These are phyloP conservation scores for Vigna unguiculata DNA, from an alignment of 306 rosid species.

Conservation along the genomic window DNA sequence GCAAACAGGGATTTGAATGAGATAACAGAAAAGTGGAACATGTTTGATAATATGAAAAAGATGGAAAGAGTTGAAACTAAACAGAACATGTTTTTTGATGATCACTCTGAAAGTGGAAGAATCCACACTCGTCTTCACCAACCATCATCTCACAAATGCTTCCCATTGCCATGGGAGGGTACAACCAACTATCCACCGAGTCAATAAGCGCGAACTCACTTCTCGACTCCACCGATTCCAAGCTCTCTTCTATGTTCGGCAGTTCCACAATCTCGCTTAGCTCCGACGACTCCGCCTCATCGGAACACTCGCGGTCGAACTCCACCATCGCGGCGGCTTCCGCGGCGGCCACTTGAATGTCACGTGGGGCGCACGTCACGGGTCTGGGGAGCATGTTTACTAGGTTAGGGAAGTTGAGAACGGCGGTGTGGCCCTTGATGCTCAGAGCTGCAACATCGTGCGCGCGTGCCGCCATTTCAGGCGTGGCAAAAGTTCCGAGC, in stretches of 20 bases:
- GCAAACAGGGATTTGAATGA: too few species aligned
- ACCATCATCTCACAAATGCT: constrained; percentile 40
- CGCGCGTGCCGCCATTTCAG: constrained; percentile 92
- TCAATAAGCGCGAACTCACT: constrained; percentile 41
- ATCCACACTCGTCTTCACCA: constrained; percentile 35
- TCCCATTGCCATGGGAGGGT: constrained; percentile 48
- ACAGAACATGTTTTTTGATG: not conserved
- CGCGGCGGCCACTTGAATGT: constrained; percentile 53
- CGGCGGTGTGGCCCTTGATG: constrained; percentile 72
- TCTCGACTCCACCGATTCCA: constrained; percentile 41
- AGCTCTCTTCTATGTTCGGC: constrained; percentile 56
- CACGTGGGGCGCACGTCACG: constrained; percentile 51
- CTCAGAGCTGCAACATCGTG: constrained; percentile 86
- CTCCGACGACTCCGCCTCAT: constrained; percentile 30
- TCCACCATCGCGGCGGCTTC: constrained; percentile 60
- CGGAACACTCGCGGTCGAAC: constrained; percentile 31
- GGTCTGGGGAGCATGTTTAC: constrained; percentile 69
- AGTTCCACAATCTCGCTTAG: constrained; percentile 59
- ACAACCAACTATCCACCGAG: constrained; percentile 56
- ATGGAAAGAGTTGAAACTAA: not conserved
- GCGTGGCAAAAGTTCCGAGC: constrained; percentile 77
- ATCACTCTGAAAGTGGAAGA: constrained; percentile 14
- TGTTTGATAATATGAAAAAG: not conserved
- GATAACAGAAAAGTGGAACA: too few species aligned
- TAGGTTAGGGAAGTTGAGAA: constrained; percentile 74